A percentile compares a stretch with the other conserved stretches of the same genome.
phyloP scores from a whole-genome alignment of 2,329 filamentous ascomycete genomes.

The Ophiostoma ips region DNA sequence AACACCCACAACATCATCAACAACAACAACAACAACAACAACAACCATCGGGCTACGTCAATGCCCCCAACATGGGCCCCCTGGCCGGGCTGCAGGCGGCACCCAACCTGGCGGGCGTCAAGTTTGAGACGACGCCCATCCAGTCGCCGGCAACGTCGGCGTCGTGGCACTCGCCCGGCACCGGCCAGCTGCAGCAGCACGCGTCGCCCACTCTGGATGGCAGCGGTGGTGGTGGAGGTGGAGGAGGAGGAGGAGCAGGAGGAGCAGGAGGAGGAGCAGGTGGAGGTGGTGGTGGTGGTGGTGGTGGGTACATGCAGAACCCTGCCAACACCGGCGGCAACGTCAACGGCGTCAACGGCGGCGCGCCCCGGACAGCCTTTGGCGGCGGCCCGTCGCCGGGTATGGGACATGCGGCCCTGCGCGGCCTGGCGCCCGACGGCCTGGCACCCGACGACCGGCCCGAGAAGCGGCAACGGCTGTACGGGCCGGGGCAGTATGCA shows the following conservation, averaged over 20 bases:
- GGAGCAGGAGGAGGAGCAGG: too few species aligned
- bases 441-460: slow-evolving; percentile 25
- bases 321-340: slow-evolving; percentile 13
- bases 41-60: slow-evolving; percentile 11
- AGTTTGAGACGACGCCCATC: slow-evolving; percentile 42
- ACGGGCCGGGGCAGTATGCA: slow-evolving; percentile 20
- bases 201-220: slow-evolving; percentile 34
- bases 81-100: slow-evolving; percentile 15
- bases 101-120: slow-evolving; percentile 22
- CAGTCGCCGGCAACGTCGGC: slow-evolving; percentile 35
- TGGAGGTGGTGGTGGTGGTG: too few species aligned
- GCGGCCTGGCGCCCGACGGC: slow-evolving; percentile 8
- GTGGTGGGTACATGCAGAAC: slow-evolving; percentile 23
- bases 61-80: slow-evolving; percentile 9
- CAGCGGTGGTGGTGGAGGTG: slow-evolving; percentile 17
- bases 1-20: slow-evolving; percentile 5
- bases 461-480: slow-evolving; percentile 40
- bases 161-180: slow-evolving; percentile 36
- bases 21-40: too few species aligned
- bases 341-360: slow-evolving; percentile 1
- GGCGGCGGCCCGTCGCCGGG: slow-evolving; percentile 15
- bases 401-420: slow-evolving; percentile 19
- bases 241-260: too few species aligned
- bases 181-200: slow-evolving; percentile 30
- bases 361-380: slow-evolving; percentile 7